Evolutionary conservation across 805 yeast genomes (phyloP), one percentile per base, ranked within the genome.

Genomic region (Teunomyces aglyptinius): DNA sequence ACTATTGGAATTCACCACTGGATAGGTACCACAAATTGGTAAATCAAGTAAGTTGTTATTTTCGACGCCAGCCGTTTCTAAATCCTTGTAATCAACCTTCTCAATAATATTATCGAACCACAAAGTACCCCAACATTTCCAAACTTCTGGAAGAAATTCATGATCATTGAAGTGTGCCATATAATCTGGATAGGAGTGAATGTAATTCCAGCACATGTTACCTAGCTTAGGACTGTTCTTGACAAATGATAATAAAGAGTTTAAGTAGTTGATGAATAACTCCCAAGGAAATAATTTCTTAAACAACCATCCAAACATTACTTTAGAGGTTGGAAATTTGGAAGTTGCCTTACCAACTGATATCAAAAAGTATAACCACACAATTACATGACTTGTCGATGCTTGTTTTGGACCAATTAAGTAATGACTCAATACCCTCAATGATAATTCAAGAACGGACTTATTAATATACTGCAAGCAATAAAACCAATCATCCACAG

Each of bases 81-180:
- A 65, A 40, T 70, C 76, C 34, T 65, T 65, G 52, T 76, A 78
- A 52, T 82, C 86, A 4, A 68, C 70, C 57, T 85, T 86, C 38
- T 73, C 60, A 12, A 69, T 58, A 33, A 86, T 69, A 20, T 69
- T 67, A 62, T 86, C 91, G 64, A 80, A 87, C 92, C 94, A 86
- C 35, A 87, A 60, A 0, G 89, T 78, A 2, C 95, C 95, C 89
- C 92, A 86, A 57, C 90, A 82, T 59, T 83, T 83, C 91, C 91
- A 86, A 16, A 83, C 85, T 63, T 87, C 95, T 36, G 86, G 81
- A 42, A 86, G 67, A 38, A 71, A 77, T 59, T 86, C 92, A 59
- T 79, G 75, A 41, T 77, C 71, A 51, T 80, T 75, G 54, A 81
- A 82, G 52, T 76, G 61, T 4, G 72, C 68, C n/a, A 85, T 51